phyloP scores from a whole-genome alignment of 768 basidiomycete species.

The Mycena floridula region DNA sequence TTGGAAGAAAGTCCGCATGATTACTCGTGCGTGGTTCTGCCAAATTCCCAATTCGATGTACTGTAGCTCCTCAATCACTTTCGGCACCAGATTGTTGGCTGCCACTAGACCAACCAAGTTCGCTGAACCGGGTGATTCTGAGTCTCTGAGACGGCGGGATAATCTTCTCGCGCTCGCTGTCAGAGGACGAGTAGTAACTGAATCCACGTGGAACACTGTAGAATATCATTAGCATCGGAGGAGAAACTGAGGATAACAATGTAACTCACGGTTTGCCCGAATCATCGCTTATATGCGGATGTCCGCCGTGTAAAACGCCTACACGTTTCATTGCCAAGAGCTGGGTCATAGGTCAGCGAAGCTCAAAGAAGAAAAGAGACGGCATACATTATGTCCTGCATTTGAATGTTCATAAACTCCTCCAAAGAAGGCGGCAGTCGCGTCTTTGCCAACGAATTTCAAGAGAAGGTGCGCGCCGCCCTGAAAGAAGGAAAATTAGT shows the following conservation, averaged over 20 bases:
- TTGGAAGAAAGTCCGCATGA: too few species aligned
- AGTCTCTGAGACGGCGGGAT: conserved; percentile 72
- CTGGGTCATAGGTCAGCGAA: conserved; percentile 16
- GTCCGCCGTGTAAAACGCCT: conserved; percentile 55
- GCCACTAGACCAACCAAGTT: conserved; percentile 48
- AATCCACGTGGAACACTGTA: not conserved
- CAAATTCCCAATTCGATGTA: too few species aligned
- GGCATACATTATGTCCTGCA: conserved; percentile 48
- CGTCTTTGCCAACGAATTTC: conserved; percentile 64
- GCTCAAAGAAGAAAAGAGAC: conserved; percentile 13
- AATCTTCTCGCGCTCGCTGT: conserved; percentile 25
- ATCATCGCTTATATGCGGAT: conserved; percentile 53
- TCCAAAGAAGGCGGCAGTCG: conserved; percentile 41
- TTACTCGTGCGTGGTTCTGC: too few species aligned
- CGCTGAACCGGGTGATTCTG: conserved; percentile 60
- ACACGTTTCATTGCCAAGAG: conserved; percentile 64
- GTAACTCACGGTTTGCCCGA: not conserved
- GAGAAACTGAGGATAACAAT: too few species aligned
- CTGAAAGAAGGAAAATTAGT: too few species aligned
- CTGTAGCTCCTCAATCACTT: too few species aligned
- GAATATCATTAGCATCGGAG: too few species aligned
- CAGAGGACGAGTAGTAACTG: not conserved
- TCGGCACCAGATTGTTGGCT: conserved; percentile 19
- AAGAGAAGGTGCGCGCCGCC: conserved; percentile 77
- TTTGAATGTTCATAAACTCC: conserved; percentile 57